Evolutionary conservation across 768 basidiomycete genomes (phyloP).

Genomic region (Collybia nuda): DNA sequence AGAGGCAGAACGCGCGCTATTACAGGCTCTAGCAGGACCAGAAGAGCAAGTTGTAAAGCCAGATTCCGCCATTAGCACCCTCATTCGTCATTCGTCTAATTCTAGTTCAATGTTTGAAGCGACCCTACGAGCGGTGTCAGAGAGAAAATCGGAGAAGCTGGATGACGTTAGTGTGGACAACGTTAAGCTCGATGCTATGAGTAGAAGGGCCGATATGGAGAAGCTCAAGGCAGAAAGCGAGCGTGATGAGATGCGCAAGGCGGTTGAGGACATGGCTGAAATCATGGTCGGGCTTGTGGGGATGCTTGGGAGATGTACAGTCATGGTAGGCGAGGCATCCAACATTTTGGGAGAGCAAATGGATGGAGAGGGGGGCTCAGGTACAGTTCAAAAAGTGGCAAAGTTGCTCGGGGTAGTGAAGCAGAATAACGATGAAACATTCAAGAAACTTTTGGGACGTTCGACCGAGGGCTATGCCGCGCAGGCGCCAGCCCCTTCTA

Average conservation of each 20-base stretch:
- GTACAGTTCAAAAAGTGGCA: constrained; percentile 46
- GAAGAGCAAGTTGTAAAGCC: constrained; percentile 69
- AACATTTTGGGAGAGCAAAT: constrained; percentile 29
- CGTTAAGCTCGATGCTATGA: constrained; percentile 67
- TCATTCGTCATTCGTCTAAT: constrained; percentile 70
- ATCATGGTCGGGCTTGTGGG: constrained; percentile 73
- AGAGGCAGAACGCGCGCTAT: constrained; percentile 70
- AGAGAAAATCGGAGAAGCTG: constrained; percentile 75
- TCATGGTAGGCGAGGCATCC: constrained; percentile 63
- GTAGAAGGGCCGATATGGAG: constrained; percentile 72
- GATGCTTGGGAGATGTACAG: constrained; percentile 77
- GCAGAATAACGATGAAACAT: constrained; percentile 68
- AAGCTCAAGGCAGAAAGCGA: constrained; percentile 64
- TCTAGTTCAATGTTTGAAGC: constrained; percentile 83
- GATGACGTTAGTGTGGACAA: constrained; percentile 71
- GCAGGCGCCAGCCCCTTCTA: constrained; percentile 24
- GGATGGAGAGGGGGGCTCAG: constrained; percentile 29
- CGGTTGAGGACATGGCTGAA: constrained; percentile 63
- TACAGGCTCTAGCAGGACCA: constrained; percentile 63
- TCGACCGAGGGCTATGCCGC: constrained; percentile 60
- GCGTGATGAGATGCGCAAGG: constrained; percentile 59
- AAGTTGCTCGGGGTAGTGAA: constrained; percentile 51
- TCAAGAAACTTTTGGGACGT: constrained; percentile 66
- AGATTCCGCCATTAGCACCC: constrained; percentile 55
- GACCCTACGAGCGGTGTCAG: constrained; percentile 78